These are phyloP conservation scores for Astragalus glycyphyllos DNA, from an alignment of 306 rosid genomes.

Conservation along the genomic window DNA sequence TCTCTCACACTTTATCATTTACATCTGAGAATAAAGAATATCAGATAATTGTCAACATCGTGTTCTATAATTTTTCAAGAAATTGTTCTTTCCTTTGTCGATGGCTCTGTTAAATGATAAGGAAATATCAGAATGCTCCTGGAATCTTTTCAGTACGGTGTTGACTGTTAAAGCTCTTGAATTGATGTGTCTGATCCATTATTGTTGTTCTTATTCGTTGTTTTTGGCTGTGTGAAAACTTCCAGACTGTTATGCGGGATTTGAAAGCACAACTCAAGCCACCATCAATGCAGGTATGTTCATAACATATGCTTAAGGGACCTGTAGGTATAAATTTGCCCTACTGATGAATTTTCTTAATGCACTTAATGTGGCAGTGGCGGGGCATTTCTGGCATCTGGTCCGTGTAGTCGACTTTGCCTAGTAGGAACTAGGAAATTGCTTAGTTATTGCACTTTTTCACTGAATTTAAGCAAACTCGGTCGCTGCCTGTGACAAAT, in stretches of 20 bases:
- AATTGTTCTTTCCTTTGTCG: constrained; percentile 25
- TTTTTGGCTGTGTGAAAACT: constrained; percentile 36
- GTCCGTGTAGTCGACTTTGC: not conserved
- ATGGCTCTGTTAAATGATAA: constrained; percentile 21
- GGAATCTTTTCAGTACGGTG: constrained; percentile 5
- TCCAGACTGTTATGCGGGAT: constrained; percentile 90
- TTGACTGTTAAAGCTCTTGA: constrained; percentile 32
- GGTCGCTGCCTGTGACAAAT: constrained; percentile 18
- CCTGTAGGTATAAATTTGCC: constrained; percentile 7
- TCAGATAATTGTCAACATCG: not conserved
- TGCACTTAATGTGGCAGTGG: not conserved
- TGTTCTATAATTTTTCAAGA: constrained; percentile 16
- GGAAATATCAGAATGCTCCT: constrained; percentile 1
- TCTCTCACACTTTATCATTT: constrained; percentile 27
- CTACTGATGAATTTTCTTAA: constrained; percentile 5
- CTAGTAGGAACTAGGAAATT: not conserved
- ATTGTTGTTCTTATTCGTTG: not conserved
- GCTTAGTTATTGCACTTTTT: constrained; percentile 7
- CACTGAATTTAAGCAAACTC: not conserved
- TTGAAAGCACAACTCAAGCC: constrained; percentile 93
- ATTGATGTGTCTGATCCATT: constrained; percentile 20
- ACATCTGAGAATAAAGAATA: constrained; percentile 28
- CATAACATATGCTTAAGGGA: not conserved
- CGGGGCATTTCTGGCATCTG: not conserved
- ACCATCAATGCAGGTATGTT: constrained; percentile 89